Base-by-base conservation (phyloP, 164 flowering plant genomes). In the Berberis thunbergii region DNA sequence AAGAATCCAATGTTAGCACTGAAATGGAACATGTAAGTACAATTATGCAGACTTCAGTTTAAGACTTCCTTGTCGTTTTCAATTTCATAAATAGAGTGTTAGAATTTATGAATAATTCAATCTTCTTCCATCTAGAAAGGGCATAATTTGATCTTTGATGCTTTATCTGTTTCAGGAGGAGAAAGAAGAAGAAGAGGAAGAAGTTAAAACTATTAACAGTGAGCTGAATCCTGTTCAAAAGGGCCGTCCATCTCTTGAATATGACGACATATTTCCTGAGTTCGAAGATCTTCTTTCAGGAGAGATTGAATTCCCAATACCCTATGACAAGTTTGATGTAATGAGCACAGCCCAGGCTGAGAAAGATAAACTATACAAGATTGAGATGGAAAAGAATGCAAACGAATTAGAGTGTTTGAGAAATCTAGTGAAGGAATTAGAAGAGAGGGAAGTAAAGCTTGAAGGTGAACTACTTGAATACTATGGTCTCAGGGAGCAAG, bases 401-500 rank as follows among this genome's bases (percentile, higher is more conserved):
- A 80, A 53, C 62, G 99, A 94, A 71, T 71, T 89, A 49, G 94
- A 86, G 60, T 72, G 82, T 61, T 61, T 91, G 66, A 78, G 91
- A 43, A 81, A 74, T 54, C 76, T 94, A 41, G 99, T 91, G 3
- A 83, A 79, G 79, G 96, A 94, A 72, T 77, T 91, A 75, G 95
- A 89, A 73, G 96, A 94, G 64, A 83, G 96, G 73, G 97, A 87
- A 74, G 95, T 78, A 65, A 89, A 91, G 75, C 93, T 87, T 41
- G 97, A 94, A 78, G 97, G 96, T 0, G 99, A 94, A 72, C 77
- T 94, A 73, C 92, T 94, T 0, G 96, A 94, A 71, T 94, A 87
- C 70, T 91, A 89, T 69, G 97, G 97, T 5, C 62, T 94, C 73
- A 89, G 83, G 77, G 97, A 91, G 78, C 96, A 91, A 74, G 97